A percentile compares a stretch with the other conserved stretches of the same genome.
phyloP scores from a whole-genome alignment of 345 rosid species.

The Nasturtium officinale region DNA sequence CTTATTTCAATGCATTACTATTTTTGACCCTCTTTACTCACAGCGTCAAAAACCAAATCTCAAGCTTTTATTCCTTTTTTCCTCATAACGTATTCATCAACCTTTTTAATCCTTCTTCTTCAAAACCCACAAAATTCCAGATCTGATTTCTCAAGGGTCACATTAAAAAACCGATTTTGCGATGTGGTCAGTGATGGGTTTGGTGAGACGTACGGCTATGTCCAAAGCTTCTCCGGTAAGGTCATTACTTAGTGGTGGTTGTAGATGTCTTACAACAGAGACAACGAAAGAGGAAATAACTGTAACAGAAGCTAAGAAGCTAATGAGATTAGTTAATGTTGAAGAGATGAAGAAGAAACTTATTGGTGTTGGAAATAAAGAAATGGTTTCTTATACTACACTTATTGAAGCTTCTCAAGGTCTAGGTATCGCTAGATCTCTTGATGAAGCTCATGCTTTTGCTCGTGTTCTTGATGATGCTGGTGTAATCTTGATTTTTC shows the following conservation, averaged over 20 bases:
- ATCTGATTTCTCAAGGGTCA: conserved; percentile 31
- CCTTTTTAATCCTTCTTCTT: background rate
- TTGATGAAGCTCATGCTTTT: conserved; percentile 66
- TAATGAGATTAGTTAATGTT: conserved; percentile 85
- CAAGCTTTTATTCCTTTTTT: background rate
- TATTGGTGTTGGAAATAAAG: conserved; percentile 63
- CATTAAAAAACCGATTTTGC: background rate
- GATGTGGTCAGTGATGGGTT: conserved; percentile 41
- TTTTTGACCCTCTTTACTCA: conserved; percentile 22
- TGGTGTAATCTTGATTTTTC: conserved; percentile 75
- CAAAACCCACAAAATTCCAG: conserved; percentile 14
- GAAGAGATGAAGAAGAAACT: conserved; percentile 69
- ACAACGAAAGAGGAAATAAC: conserved; percentile 40
- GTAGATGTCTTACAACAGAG: background rate
- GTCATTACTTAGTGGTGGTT: conserved; percentile 25
- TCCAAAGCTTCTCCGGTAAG: conserved; percentile 29
- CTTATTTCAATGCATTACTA: conserved; percentile 26
- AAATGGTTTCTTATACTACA: conserved; percentile 54
- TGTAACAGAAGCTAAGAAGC: conserved; percentile 65
- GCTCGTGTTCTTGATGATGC: conserved; percentile 84
- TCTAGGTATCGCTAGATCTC: conserved; percentile 68
- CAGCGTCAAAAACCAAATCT: conserved; percentile 37
- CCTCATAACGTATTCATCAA: background rate
- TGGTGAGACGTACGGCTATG: conserved; percentile 35
- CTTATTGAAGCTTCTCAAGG: conserved; percentile 58